Evolutionary conservation across 805 yeast genomes (phyloP), one percentile per base, ranked within the genome.

Genomic region (Candida easanensis): DNA sequence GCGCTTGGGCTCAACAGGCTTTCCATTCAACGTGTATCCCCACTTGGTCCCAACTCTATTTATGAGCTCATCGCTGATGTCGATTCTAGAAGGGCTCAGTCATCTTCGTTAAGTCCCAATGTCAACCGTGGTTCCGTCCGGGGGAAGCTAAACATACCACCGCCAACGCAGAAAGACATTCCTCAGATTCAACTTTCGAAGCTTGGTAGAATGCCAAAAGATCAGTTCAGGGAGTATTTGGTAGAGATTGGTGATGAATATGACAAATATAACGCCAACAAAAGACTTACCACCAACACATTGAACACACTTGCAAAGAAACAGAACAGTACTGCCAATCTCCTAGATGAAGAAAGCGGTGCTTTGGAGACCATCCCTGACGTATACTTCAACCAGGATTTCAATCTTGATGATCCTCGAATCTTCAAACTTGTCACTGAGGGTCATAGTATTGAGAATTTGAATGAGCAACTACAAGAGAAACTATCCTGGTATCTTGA

Each of bases 381-480:
- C 2, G 77, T 88, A 1, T 93, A 77, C 54, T 80, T 84, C 49
- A 76, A 75, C 20, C 69, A 75, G 7, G 75, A 80, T 32, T 93
- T 93, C 64, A 73, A 87, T 50, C 70, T 93, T 31, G 97, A 93
- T 54, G 88, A 93, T 59, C 97, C 97, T 6, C 73, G 96, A 44
- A 73, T 82, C 1, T 91, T 91, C 61, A 80, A 81, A 42, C 70
- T 76, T 45, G 96, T 90, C 2, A 73, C 85, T 13, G 88, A 81
- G 34, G 76, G 75, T 32, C 66, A 78, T 2, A 74, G 76, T 16
- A 66, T 79, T 17, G 70, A 72, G 34, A 65, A 70, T 6, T 58
- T 77, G 13, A 72, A 79, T 51, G 76, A 78, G 54, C 70, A 79
- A 9, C 62, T 90, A 15, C 96, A 84, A 56, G 95, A 88, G 34